Evolutionary conservation across 2,329 filamentous ascomycete genomes (phyloP), one percentile per base, ranked within the genome.

Genomic region (Talaromyces sp.): DNA sequence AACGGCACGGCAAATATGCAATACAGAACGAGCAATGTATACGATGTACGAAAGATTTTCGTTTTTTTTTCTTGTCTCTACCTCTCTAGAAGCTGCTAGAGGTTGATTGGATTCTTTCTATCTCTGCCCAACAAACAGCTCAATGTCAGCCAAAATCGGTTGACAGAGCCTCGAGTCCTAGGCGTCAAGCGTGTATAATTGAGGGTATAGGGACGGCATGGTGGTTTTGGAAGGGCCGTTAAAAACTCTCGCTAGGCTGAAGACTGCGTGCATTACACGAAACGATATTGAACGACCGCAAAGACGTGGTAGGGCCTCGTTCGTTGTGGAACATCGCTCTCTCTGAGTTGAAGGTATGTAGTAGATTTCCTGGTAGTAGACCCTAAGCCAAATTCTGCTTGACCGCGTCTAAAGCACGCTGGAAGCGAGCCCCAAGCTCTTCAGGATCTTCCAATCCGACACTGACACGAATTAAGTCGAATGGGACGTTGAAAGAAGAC

Each of bases 401-500:
- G 18, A 83, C 80, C 39, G 85, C 88, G 61, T 84, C 80, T 64
- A 98, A 79, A n/a, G 93, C 93, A 57, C 74, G 80, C 63, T 82
- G 76, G 70, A 98, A 90, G 18, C 83, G 84, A 14, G 75, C 76
- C 35, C 84, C 82, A 69, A 98, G 76, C 63, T 87, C 84, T 25
- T 82, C 79, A 1, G 86, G 84, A 65, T 95, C 90, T 74, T 99
- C 95, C 58, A 99, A 76, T 0, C 95, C 95, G 60, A 98, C 90
- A 71, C 93, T 97, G 67, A 98, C 86, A 46, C 95, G 84, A 55
- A 98, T 83, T 62, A 99, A 77, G 73, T 91, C 85, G 1, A 86
- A 85, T 61, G 95, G 89, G 2, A 97, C 91, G 0, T 93, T 92
- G 73, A 89, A 93, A 64, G 87, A 81, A 28, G 84, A 86, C 48